A percentile compares a stretch with the other conserved stretches of the same genome.
Evolutionary conservation across 345 rosid species (phyloP).

Genomic region (Camelina neglecta): DNA sequence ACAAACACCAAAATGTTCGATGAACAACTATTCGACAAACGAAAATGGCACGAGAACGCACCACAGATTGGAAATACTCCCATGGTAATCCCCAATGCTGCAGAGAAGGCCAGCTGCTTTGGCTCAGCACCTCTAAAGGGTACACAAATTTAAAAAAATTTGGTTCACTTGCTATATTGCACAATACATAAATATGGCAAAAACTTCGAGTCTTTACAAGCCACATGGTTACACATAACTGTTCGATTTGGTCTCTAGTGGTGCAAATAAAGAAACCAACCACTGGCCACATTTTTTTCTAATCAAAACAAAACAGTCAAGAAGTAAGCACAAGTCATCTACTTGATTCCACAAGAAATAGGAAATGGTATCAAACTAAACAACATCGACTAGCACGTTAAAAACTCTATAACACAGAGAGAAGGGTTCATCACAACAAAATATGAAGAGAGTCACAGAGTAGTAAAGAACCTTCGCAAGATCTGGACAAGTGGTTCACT

Average conservation of each 20-base stretch:
- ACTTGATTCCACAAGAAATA: neutral
- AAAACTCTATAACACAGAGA: neutral
- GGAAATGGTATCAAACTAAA: neutral
- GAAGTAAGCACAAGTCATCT: conserved; percentile 6
- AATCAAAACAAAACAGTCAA: neutral
- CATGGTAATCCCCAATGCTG: conserved; percentile 84
- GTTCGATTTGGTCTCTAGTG: neutral
- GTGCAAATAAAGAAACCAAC: neutral
- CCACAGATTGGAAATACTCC: conserved; percentile 97
- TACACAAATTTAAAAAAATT: conserved; percentile 1
- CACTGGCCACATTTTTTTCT: no score
- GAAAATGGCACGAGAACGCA: conserved; percentile 37
- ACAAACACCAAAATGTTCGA: conserved; percentile 1
- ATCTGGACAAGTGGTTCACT: conserved; percentile 75
- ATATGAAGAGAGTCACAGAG: neutral
- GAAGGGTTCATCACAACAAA: neutral
- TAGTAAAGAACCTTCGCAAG: conserved; percentile 64
- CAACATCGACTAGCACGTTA: conserved; percentile 3
- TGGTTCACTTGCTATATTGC: neutral
- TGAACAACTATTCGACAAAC: neutral
- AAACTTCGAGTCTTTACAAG: neutral
- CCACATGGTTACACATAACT: neutral
- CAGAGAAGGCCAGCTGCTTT: conserved; percentile 83
- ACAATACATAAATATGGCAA: neutral
- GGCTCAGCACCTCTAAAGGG: conserved; percentile 81